phyloP scores from a whole-genome alignment of 495 filamentous ascomycete species.

The Stereocaulon alpinum region DNA sequence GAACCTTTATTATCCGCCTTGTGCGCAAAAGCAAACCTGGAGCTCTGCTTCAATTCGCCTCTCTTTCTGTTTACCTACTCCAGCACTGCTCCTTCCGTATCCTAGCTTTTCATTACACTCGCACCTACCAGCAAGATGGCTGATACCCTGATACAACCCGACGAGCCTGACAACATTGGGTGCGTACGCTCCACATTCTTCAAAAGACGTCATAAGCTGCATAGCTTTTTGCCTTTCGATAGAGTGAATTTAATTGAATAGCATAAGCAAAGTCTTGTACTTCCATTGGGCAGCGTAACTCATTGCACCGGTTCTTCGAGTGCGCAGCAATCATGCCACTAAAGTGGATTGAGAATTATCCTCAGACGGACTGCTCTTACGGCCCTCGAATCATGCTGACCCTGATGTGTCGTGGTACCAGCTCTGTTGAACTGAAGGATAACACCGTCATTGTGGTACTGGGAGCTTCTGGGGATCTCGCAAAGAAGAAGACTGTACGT shows the following conservation, averaged over 20 bases:
- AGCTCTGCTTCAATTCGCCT: not conserved
- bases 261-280: not conserved
- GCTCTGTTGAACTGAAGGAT: constrained; percentile 89
- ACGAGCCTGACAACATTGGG: constrained; percentile 53
- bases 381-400: constrained; percentile 1
- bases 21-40: not conserved
- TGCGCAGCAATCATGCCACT: not conserved
- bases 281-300: not conserved
- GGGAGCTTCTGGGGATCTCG: constrained; percentile 92
- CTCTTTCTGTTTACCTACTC: not conserved
- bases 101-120: not conserved
- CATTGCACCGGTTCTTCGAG: not conserved
- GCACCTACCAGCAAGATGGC: constrained; percentile 36
- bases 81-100: not conserved
- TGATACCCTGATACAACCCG: constrained; percentile 51
- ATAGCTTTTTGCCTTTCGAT: not conserved
- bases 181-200: constrained; percentile 36
- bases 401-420: constrained; percentile 29
- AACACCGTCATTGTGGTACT: constrained; percentile 97
- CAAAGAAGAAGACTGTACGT: constrained; percentile 95
- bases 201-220: constrained; percentile 2
- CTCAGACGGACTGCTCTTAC: not conserved
- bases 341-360: not conserved
- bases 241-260: not conserved
- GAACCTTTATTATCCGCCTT: not conserved